phyloP scores from a whole-genome alignment of 768 basidiomycete species.

The Gloeophyllum trabeum region DNA sequence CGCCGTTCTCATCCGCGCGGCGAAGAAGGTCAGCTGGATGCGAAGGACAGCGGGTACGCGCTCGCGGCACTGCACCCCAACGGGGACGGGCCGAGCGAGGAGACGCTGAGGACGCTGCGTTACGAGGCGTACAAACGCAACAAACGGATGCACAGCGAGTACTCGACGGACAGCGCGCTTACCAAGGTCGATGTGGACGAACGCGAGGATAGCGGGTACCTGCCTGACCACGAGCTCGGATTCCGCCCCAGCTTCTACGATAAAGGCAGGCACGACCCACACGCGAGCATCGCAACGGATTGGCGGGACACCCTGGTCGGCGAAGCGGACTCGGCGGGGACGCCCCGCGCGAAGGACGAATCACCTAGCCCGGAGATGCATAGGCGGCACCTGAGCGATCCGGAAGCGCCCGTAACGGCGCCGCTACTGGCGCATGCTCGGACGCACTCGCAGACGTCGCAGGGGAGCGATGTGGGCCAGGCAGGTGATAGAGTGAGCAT shows the following conservation, averaged over 20 bases:
- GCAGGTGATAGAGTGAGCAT: no score
- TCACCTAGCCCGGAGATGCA: not conserved
- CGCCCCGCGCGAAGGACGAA: not conserved
- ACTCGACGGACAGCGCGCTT: slow-evolving; percentile 20
- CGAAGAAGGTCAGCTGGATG: slow-evolving; percentile 8
- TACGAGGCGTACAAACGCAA: slow-evolving; percentile 24
- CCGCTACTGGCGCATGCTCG: slow-evolving; percentile 20
- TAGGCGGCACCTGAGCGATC: slow-evolving; percentile 11
- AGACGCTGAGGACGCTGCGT: slow-evolving; percentile 26
- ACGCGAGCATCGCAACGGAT: not conserved
- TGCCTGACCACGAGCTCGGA: slow-evolving; percentile 5
- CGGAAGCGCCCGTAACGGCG: slow-evolving; percentile 14
- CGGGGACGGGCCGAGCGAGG: slow-evolving; percentile 21
- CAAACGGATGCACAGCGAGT: slow-evolving; percentile 18
- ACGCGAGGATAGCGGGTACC: slow-evolving; percentile 10
- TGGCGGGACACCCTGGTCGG: not conserved
- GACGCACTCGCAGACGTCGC: slow-evolving; percentile 9
- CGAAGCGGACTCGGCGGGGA: not conserved
- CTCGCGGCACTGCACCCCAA: slow-evolving; percentile 3
- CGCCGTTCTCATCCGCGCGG: slow-evolving; percentile 3
- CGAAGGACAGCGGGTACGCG: slow-evolving; percentile 9
- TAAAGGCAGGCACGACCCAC: slow-evolving; percentile 2
- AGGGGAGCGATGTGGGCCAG: no score
- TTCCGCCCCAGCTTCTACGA: slow-evolving; percentile 4
- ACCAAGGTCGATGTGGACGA: slow-evolving; percentile 18